Conservation (phyloP, 441 rosid species). For the Gossypium lobatum region DNA sequence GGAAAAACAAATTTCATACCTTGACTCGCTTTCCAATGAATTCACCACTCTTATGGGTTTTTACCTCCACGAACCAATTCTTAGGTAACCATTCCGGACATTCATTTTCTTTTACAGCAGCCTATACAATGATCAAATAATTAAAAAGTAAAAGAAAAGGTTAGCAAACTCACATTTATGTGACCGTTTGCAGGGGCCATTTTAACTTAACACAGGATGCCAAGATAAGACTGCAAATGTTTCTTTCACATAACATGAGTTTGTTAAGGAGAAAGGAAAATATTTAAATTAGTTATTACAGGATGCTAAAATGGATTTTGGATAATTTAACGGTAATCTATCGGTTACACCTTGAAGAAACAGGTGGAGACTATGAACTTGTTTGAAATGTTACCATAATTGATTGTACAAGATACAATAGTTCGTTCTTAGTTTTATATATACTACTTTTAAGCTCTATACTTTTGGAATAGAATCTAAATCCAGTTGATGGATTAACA, state of each 20-base stretch:
- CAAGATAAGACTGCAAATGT: not conserved
- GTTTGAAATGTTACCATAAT: not conserved
- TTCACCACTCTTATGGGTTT: slow-evolving; percentile 22
- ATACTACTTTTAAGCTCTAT: slow-evolving; percentile 16
- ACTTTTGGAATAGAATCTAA: slow-evolving; percentile 32
- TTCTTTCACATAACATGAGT: not conserved
- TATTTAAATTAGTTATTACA: not conserved
- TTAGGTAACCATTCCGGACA: slow-evolving; percentile 41
- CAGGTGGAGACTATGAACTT: not conserved
- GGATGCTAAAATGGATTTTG: not conserved
- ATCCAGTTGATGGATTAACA: slow-evolving; percentile 10
- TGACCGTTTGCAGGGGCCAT: not conserved
- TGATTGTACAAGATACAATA: slow-evolving; percentile 3
- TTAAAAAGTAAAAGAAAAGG: not conserved
- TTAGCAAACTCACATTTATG: not conserved
- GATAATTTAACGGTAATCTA: not conserved
- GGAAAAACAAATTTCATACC: slow-evolving; percentile 24
- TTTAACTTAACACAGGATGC: not conserved
- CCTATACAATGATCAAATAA: slow-evolving; percentile 16
- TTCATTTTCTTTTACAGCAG: slow-evolving; percentile 15
- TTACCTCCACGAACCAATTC: slow-evolving; percentile 31
- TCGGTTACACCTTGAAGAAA: not conserved
- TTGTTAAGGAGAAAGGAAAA: not conserved
- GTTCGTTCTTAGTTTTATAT: slow-evolving; percentile 11
- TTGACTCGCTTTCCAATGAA: slow-evolving; percentile 23